These are phyloP conservation scores for Aspergillus cavernicola DNA, from an alignment of 495 filamentous ascomycete species.

Conservation along the genomic window DNA sequence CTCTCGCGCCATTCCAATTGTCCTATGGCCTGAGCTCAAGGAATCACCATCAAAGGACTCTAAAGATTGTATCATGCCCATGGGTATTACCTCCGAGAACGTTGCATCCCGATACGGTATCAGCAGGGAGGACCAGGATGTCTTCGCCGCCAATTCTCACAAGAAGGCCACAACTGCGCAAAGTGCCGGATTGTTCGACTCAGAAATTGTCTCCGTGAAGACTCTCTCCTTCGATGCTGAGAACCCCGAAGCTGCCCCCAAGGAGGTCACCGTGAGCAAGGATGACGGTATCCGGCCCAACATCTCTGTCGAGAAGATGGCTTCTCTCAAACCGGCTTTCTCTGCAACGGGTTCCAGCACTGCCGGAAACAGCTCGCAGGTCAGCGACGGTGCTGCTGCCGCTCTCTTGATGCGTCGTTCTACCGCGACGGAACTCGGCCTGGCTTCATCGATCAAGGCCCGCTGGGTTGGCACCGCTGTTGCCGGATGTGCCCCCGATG, in stretches of 20 bases:
- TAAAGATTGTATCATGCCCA: conserved; percentile 84
- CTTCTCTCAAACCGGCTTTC: conserved; percentile 82
- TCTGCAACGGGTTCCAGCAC: conserved; percentile 67
- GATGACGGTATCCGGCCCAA: conserved; percentile 79
- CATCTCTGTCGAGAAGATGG: conserved; percentile 64
- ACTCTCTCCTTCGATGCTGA: conserved; percentile 54
- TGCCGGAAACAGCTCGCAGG: conserved; percentile 82
- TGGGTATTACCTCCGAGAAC: conserved; percentile 92
- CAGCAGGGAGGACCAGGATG: conserved; percentile 73
- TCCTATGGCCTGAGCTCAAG: conserved; percentile 71
- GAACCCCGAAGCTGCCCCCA: conserved; percentile 58
- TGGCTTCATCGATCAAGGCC: conserved; percentile 65
- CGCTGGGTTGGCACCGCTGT: conserved; percentile 73
- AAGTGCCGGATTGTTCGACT: conserved; percentile 63
- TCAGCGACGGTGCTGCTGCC: conserved; percentile 84
- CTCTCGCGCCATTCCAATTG: conserved; percentile 71
- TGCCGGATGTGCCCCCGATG: conserved; percentile 76
- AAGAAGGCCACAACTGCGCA: conserved; percentile 66
- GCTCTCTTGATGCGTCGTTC: conserved; percentile 78
- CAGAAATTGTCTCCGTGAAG: conserved; percentile 73
- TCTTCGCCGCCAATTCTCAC: conserved; percentile 73
- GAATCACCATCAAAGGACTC: conserved; percentile 64
- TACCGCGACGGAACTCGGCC: conserved; percentile 71
- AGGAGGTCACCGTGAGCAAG: conserved; percentile 57
- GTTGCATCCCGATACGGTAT: conserved; percentile 76